A percentile compares a stretch with the other conserved stretches of the same genome.
Conservation (phyloP, 2,329 filamentous ascomycete genomes). For the Aspergillus sp. region DNA sequence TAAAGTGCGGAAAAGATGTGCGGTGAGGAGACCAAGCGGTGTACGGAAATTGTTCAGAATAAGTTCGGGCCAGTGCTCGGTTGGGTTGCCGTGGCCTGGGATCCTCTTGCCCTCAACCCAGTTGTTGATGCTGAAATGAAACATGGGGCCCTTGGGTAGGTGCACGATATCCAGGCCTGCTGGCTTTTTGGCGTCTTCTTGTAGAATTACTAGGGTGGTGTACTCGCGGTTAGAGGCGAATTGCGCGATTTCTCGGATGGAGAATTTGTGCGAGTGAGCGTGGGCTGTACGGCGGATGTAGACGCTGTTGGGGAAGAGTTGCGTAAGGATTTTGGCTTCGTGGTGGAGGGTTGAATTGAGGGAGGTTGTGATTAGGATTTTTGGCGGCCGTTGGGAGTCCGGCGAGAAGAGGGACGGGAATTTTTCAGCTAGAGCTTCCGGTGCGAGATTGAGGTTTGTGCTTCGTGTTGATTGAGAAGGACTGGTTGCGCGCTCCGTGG, state of each 20-base stretch:
- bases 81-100: constrained; percentile 86
- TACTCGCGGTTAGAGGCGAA: constrained; percentile 82
- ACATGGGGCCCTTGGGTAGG: constrained; percentile 80
- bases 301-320: constrained; percentile 74
- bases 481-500: constrained; percentile 53
- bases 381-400: constrained; percentile 61
- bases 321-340: constrained; percentile 74
- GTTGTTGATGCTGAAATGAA: constrained; percentile 87
- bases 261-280: constrained; percentile 85
- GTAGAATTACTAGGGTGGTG: constrained; percentile 79
- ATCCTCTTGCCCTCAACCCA: constrained; percentile 87
- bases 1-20: constrained; percentile 75
- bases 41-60: constrained; percentile 95
- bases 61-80: constrained; percentile 85
- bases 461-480: constrained; percentile 56
- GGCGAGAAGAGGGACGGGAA: constrained; percentile 60
- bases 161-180: constrained; percentile 81
- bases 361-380: constrained; percentile 88
- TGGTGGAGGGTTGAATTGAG: constrained; percentile 85
- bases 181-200: constrained; percentile 85
- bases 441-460: constrained; percentile 60
- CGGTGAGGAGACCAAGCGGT: constrained; percentile 82
- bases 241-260: constrained; percentile 81
- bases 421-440: constrained; percentile 60
- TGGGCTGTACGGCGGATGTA: constrained; percentile 87